A percentile compares a stretch with the other conserved stretches of the same genome.
Conservation (phyloP, 345 rosid genomes). For the Aquilaria malaccensis region DNA sequence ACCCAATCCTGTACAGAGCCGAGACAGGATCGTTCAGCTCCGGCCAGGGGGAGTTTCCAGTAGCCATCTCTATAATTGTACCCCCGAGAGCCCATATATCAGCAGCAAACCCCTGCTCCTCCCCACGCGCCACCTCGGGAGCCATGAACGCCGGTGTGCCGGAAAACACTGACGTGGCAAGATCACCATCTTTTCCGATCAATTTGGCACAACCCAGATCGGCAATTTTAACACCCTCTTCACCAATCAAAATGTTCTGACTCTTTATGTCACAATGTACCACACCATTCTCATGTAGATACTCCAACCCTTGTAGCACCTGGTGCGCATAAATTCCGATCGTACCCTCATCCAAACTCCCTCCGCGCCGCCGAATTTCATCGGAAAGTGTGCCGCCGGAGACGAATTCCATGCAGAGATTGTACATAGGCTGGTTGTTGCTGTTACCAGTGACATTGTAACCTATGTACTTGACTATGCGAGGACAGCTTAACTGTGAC, state of each 20-base stretch:
- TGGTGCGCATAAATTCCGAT: conserved; percentile 35
- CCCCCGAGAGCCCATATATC: conserved; percentile 95
- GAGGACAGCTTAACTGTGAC: conserved; percentile 54
- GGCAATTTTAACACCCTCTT: conserved; percentile 50
- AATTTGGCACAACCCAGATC: conserved; percentile 79
- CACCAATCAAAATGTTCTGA: conserved; percentile 54
- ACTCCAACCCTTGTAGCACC: conserved; percentile 49
- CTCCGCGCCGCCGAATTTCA: conserved; percentile 45
- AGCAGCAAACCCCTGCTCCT: conserved; percentile 72
- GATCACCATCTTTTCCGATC: conserved; percentile 9
- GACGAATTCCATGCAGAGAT: conserved; percentile 60
- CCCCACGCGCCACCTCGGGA: conserved; percentile 87
- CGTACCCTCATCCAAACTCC: conserved; percentile 36
- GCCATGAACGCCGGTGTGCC: conserved; percentile 97
- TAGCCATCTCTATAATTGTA: conserved; percentile 67
- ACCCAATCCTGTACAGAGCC: conserved; percentile 70
- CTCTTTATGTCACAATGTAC: conserved; percentile 83
- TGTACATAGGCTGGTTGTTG: conserved; percentile 26
- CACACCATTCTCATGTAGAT: conserved; percentile 51
- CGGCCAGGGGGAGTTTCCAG: conserved; percentile 69
- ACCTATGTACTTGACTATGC: conserved; percentile 59
- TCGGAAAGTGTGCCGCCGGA: conserved; percentile 67
- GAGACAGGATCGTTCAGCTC: conserved; percentile 54
- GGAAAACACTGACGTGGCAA: conserved; percentile 28
- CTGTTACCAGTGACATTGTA: conserved; percentile 18